Percentiles rank a stretch among this genome's conserved stretches.
Conservation (phyloP, 2,329 filamentous ascomycete genomes). For the Diaporthe helianthi region DNA sequence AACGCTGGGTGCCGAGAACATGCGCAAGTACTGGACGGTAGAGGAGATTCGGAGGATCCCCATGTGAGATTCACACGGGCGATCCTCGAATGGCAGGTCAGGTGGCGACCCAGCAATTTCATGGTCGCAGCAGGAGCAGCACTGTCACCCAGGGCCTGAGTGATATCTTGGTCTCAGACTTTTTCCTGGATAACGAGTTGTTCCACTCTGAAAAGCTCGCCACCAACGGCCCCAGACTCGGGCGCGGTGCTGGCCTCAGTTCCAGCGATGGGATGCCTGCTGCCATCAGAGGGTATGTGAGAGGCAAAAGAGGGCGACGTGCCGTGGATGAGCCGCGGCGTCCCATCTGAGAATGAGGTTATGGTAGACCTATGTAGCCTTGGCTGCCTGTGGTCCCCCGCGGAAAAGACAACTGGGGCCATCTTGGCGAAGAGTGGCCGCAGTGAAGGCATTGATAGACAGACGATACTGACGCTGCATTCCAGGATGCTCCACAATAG, state of each 20-base stretch:
- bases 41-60: constrained; percentile 76
- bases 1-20: constrained; percentile 82
- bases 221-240: neutral
- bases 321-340: neutral
- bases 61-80: constrained; percentile 57
- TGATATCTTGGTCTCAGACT: neutral
- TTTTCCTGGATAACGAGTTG: neutral
- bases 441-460: constrained; percentile 25
- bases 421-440: constrained; percentile 30
- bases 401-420: constrained; percentile 34
- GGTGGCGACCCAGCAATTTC: neutral
- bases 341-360: constrained; percentile 7
- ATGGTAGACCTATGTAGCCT: constrained; percentile 10
- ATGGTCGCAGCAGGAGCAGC: neutral
- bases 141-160: neutral
- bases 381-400: constrained; percentile 24
- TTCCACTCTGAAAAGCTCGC: neutral
- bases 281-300: neutral
- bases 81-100: neutral
- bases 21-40: constrained; percentile 81
- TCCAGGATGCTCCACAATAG: constrained; percentile 29
- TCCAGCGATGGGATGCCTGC: neutral
- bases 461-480: constrained; percentile 29
- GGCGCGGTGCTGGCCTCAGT: neutral
- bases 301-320: neutral